Base-by-base conservation (phyloP, 73 alveolate species). In the Diophrys appendiculata region DNA sequence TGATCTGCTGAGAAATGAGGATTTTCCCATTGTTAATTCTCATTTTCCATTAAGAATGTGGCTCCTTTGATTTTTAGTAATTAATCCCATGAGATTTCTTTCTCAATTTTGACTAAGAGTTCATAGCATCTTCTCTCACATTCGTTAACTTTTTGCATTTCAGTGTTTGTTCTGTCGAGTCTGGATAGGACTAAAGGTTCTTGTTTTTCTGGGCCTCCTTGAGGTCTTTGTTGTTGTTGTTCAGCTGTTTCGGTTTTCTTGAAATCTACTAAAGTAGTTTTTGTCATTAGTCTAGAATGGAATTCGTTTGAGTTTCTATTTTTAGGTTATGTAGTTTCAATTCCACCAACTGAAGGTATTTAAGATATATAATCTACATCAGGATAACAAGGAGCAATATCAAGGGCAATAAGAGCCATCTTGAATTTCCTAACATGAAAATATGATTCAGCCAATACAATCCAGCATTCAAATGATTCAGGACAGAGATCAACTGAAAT, bases 391-490 rank as follows among this genome's bases (percentile, higher is more conserved):
- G 92, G 92, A 23, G 92, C 92, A 54, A 84, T 84, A 77, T 84
- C 92, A 0, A 84, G 11, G 0, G 93, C 88, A 56, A 85, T 78
- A 26, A 85, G 53, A 30, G 78, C 88, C 77, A 52, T 65, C 32
- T 83, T 77, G 53, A 83, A 83, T 68, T 78, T 83, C 65, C 83
- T 76, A 65, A 83, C 78, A 52, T 88, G 81, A 71, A 88, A 81
- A 60, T 88, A 88, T 65, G 82, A 73, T 54, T 77, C 86, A 13
- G 91, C 92, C 69, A 88, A 34, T 28, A 76, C 69, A 64, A 77
- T 56, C 95, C 95, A 88, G 82, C 82, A 84, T 29, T 83, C 92
- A 78, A 68, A 88, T 33, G 77, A 33, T 52, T 88, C 95, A 30
- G 91, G 90, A 32, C 88, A 83, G 33, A 88, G 69, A 34, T 88